Evolutionary conservation across 2,329 filamentous ascomycete species (phyloP).

Genomic region (Hypoxylon sp.): DNA sequence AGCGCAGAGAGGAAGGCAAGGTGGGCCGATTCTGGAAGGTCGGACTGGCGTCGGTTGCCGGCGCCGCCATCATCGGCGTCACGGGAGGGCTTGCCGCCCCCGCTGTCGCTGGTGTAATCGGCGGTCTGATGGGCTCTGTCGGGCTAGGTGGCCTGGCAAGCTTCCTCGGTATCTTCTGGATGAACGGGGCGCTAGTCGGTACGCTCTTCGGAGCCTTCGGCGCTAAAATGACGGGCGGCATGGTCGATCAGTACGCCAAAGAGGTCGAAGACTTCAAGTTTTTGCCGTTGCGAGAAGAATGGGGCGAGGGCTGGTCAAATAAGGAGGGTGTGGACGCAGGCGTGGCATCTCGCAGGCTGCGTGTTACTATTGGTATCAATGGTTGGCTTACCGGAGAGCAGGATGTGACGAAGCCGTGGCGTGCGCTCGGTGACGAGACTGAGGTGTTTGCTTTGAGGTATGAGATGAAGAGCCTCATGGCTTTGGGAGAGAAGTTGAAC

Average conservation of each 20-base stretch:
- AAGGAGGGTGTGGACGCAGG: slow-evolving; percentile 41
- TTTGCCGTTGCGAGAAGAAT: slow-evolving; percentile 72
- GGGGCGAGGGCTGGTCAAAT: slow-evolving; percentile 51
- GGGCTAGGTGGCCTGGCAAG: slow-evolving; percentile 87
- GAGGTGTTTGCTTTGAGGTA: slow-evolving; percentile 89
- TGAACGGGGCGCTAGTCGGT: slow-evolving; percentile 86
- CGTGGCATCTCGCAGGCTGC: slow-evolving; percentile 63
- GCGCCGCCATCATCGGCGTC: slow-evolving; percentile 89
- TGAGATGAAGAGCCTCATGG: slow-evolving; percentile 81
- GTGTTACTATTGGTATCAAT: slow-evolving; percentile 87
- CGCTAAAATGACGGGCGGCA: slow-evolving; percentile 80
- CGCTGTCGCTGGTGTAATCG: slow-evolving; percentile 85
- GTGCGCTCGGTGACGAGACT: slow-evolving; percentile 74
- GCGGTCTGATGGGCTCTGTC: slow-evolving; percentile 84
- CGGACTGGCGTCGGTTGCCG: slow-evolving; percentile 86
- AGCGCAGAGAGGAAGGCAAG: slow-evolving; percentile 77
- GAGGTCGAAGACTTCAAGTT: slow-evolving; percentile 88
- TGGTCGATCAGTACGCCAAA: slow-evolving; percentile 88
- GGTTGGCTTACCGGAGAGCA: slow-evolving; percentile 83
- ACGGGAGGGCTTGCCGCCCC: slow-evolving; percentile 93
- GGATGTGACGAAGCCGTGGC: slow-evolving; percentile 85
- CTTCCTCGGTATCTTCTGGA: slow-evolving; percentile 86
- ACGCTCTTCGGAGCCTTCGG: slow-evolving; percentile 91
- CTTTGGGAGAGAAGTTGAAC: slow-evolving; percentile 78
- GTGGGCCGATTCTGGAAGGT: slow-evolving; percentile 86